Percentiles rank a stretch among this genome's conserved stretches.
Conservation (phyloP, 345 rosid genomes). For the Rhodomyrtus tomentosa region DNA sequence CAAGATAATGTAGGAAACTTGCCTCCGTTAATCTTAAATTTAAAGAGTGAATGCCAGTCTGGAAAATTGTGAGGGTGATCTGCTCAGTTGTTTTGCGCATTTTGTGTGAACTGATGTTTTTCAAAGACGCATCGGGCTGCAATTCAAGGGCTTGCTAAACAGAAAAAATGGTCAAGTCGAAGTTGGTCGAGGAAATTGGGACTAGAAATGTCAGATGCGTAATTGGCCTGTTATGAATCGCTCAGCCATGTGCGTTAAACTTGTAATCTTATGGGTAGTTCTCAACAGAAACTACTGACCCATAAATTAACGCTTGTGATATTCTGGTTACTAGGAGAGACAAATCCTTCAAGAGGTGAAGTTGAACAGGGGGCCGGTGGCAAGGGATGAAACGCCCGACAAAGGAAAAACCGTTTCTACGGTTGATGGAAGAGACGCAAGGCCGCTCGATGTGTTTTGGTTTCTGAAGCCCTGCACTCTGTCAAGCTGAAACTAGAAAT, state of each 20-base stretch:
- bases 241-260: background rate
- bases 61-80: background rate
- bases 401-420: constrained; percentile 17
- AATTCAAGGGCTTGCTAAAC: background rate
- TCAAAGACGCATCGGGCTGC: background rate
- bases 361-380: constrained; percentile 24
- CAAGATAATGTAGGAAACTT: background rate
- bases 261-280: background rate
- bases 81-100: background rate
- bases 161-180: background rate
- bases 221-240: background rate
- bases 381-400: constrained; percentile 17
- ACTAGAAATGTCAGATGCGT: background rate
- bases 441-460: constrained; percentile 70
- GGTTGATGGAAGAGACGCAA: constrained; percentile 39
- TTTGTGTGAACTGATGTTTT: background rate
- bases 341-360: constrained; percentile 41
- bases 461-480: constrained; percentile 89
- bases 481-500: constrained; percentile 16
- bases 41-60: background rate
- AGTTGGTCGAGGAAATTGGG: background rate
- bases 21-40: background rate
- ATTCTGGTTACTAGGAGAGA: constrained; percentile 30
- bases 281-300: background rate
- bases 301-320: background rate